Percentiles rank a stretch among this genome's conserved stretches.
phyloP scores from a whole-genome alignment of 352 stramenopile genomes.

The Plasmopara muralis region DNA sequence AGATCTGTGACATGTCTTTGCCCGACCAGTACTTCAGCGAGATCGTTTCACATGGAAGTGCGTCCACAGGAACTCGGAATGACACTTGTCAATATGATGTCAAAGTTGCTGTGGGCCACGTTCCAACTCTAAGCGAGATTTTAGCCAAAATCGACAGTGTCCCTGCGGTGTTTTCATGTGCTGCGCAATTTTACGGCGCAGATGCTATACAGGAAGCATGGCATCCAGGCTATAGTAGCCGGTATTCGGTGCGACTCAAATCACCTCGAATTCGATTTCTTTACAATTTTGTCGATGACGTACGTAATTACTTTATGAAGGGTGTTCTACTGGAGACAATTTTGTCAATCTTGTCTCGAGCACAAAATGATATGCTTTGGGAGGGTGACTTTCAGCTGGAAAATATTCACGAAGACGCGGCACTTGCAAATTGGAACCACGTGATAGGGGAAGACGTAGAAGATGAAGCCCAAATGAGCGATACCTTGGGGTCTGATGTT shows the following conservation, averaged over 20 bases:
- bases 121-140: constrained; percentile 56
- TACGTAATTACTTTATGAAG: constrained; percentile 67
- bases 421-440: constrained; percentile 10
- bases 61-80: constrained; percentile 15
- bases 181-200: constrained; percentile 66
- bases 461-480: constrained; percentile 4
- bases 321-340: constrained; percentile 59
- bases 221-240: constrained; percentile 76
- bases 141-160: constrained; percentile 44
- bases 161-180: constrained; percentile 68
- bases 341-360: constrained; percentile 47
- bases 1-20: constrained; percentile 60
- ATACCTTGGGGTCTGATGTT: constrained; percentile 55
- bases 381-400: constrained; percentile 66
- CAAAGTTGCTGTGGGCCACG: constrained; percentile 29
- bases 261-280: constrained; percentile 77
- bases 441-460: constrained; percentile 11
- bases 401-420: constrained; percentile 19
- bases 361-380: constrained; percentile 60
- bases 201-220: constrained; percentile 72
- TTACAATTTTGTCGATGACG: constrained; percentile 76
- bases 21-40: constrained; percentile 55
- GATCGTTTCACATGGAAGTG: constrained; percentile 48
- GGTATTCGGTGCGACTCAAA: constrained; percentile 64
- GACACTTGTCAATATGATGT: constrained; percentile 10